Percentiles rank a stretch among this genome's conserved stretches.
These are phyloP conservation scores for Nothophoma quercina DNA, from an alignment of 2,329 filamentous ascomycete genomes.

Conservation along the genomic window DNA sequence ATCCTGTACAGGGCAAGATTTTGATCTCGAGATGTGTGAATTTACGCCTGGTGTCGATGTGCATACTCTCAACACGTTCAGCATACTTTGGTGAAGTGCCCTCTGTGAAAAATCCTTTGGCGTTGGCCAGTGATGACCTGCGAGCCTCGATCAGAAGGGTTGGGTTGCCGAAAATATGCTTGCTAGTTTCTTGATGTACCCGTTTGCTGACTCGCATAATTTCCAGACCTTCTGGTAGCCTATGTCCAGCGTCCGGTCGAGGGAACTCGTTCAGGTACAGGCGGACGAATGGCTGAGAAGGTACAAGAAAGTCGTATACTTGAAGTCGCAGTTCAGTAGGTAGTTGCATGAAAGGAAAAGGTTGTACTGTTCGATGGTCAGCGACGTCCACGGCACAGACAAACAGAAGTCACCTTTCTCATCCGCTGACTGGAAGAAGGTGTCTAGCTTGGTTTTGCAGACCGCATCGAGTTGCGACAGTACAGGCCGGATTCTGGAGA, in stretches of 20 bases:
- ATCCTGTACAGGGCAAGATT: no score
- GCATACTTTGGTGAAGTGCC: background rate
- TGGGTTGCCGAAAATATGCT: constrained; percentile 24
- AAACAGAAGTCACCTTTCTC: constrained; percentile 15
- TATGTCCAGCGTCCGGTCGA: background rate
- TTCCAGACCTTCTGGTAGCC: constrained; percentile 14
- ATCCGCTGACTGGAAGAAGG: constrained; percentile 21
- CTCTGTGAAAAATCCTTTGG: background rate
- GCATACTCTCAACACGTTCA: constrained; percentile 20
- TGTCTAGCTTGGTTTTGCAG: constrained; percentile 26
- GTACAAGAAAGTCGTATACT: constrained; percentile 28
- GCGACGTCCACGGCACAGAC: background rate
- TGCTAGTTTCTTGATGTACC: constrained; percentile 24
- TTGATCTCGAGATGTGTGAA: constrained; percentile 25
- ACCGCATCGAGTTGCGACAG: constrained; percentile 27
- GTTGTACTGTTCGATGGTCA: constrained; percentile 23
- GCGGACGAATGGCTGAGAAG: constrained; percentile 19
- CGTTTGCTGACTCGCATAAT: constrained; percentile 29
- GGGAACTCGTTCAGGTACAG: constrained; percentile 1
- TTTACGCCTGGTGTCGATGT: constrained; percentile 5
- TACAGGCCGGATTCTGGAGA: constrained; percentile 29
- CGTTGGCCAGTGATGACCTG: constrained; percentile 1
- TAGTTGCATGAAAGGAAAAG: constrained; percentile 32
- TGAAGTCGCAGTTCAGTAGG: constrained; percentile 35
- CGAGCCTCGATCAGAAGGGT: constrained; percentile 22